These are phyloP conservation scores for Cetraspora pellucida DNA, from an alignment of 192 early-diverging fungal species.

Conservation along the genomic window DNA sequence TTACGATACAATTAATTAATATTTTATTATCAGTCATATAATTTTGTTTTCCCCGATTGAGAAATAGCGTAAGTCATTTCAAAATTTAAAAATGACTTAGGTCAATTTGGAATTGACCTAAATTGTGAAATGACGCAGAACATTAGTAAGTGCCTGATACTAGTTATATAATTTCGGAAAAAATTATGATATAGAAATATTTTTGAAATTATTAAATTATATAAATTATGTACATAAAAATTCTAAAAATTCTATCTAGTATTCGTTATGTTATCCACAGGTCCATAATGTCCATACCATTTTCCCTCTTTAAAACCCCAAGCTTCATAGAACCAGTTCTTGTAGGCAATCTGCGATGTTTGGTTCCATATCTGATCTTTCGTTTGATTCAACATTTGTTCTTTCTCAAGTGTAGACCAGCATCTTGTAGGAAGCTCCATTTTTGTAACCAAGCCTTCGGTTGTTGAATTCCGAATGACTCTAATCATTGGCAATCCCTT, in stretches of 20 bases:
- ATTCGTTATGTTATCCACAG: background rate
- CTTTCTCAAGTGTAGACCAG: background rate
- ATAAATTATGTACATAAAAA: background rate
- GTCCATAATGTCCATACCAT: background rate
- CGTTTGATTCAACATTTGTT: background rate
- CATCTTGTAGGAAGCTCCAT: background rate
- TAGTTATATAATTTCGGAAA: too few species aligned
- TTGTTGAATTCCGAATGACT: background rate
- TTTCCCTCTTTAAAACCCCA: background rate
- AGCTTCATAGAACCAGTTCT: background rate
- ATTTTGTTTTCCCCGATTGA: too few species aligned
- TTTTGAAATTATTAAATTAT: background rate
- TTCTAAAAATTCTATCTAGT: background rate
- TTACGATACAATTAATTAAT: too few species aligned
- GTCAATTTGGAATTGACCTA: too few species aligned
- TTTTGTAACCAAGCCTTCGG: background rate
- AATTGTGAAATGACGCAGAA: too few species aligned
- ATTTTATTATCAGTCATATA: too few species aligned
- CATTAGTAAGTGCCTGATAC: too few species aligned
- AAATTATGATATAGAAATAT: too few species aligned
- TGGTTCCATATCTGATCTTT: background rate
- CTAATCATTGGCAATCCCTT: background rate
- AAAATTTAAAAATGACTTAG: too few species aligned
- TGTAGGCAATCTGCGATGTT: background rate
- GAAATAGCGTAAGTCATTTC: too few species aligned